Percentiles rank a stretch among this genome's conserved stretches.
Evolutionary conservation across 2,329 filamentous ascomycete genomes (phyloP).

Genomic region (Fonsecaea pedrosoi): DNA sequence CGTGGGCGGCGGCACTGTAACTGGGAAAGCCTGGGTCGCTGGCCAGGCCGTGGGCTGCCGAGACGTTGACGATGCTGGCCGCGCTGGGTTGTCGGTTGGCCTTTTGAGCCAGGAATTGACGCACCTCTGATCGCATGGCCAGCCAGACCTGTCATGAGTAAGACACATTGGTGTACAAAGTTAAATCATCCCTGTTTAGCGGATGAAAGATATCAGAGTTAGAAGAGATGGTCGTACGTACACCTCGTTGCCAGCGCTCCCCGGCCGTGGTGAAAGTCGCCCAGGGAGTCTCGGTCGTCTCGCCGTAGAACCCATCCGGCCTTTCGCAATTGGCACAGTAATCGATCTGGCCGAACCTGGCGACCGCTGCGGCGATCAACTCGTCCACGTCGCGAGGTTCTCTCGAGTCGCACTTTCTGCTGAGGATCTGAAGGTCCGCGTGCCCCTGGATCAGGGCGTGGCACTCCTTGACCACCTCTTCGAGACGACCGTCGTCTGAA

Average conservation of each 20-base stretch:
- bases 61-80: slow-evolving; percentile 60
- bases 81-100: slow-evolving; percentile 49
- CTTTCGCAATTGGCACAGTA: slow-evolving; percentile 43
- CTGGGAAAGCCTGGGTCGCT: slow-evolving; percentile 30
- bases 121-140: slow-evolving; percentile 60
- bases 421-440: not conserved
- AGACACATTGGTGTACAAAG: too few species aligned
- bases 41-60: slow-evolving; percentile 59
- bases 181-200: too few species aligned
- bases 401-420: slow-evolving; percentile 56
- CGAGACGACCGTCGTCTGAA: slow-evolving; percentile 14
- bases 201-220: too few species aligned
- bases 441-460: not conserved
- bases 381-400: slow-evolving; percentile 55
- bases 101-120: slow-evolving; percentile 61
- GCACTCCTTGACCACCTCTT: slow-evolving; percentile 24
- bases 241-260: not conserved
- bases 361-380: slow-evolving; percentile 61
- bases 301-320: slow-evolving; percentile 16
- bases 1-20: slow-evolving; percentile 25
- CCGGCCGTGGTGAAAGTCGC: not conserved
- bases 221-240: not conserved
- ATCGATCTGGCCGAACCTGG: slow-evolving; percentile 56
- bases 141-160: slow-evolving; percentile 63
- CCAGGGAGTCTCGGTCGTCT: not conserved